These are phyloP conservation scores for Russula brevipes DNA, from an alignment of 768 basidiomycete genomes.

Conservation along the genomic window DNA sequence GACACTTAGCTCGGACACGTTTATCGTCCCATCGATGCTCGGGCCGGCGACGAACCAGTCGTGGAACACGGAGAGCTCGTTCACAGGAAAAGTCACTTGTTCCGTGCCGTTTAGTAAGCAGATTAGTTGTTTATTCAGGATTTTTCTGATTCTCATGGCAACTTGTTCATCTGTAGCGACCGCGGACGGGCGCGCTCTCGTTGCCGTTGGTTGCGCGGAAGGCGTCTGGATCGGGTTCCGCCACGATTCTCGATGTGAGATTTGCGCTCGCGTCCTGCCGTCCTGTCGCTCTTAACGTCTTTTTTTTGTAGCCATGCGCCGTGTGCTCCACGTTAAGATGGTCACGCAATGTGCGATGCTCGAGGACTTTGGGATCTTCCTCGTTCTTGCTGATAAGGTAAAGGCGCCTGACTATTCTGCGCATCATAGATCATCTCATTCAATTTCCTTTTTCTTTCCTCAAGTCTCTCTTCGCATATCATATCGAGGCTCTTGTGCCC, in stretches of 20 bases:
- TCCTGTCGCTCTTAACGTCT: background rate
- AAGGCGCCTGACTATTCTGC: background rate
- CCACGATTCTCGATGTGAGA: slow-evolving; percentile 78
- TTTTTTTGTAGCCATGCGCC: slow-evolving; percentile 65
- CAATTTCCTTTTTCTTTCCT: background rate
- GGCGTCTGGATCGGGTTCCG: slow-evolving; percentile 95
- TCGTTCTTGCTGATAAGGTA: slow-evolving; percentile 91
- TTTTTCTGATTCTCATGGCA: background rate
- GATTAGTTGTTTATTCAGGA: background rate
- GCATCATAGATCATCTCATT: background rate
- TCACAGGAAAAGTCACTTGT: slow-evolving; percentile 85
- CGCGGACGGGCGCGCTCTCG: slow-evolving; percentile 75
- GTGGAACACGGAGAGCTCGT: slow-evolving; percentile 65
- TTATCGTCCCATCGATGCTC: slow-evolving; percentile 66
- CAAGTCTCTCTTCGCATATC: slow-evolving; percentile 85
- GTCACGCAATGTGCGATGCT: slow-evolving; percentile 95
- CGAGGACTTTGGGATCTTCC: slow-evolving; percentile 93
- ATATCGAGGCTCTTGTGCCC: slow-evolving; percentile 94
- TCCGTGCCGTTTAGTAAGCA: slow-evolving; percentile 85
- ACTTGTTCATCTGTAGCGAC: slow-evolving; percentile 47
- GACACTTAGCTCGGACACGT: slow-evolving; percentile 83
- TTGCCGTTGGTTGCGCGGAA: slow-evolving; percentile 91
- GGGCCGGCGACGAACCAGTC: slow-evolving; percentile 40
- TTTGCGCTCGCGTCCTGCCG: background rate
- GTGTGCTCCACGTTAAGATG: slow-evolving; percentile 88